These are phyloP conservation scores for Fusarium liriodendri DNA, from an alignment of 2,329 filamentous ascomycete genomes.

Conservation along the genomic window DNA sequence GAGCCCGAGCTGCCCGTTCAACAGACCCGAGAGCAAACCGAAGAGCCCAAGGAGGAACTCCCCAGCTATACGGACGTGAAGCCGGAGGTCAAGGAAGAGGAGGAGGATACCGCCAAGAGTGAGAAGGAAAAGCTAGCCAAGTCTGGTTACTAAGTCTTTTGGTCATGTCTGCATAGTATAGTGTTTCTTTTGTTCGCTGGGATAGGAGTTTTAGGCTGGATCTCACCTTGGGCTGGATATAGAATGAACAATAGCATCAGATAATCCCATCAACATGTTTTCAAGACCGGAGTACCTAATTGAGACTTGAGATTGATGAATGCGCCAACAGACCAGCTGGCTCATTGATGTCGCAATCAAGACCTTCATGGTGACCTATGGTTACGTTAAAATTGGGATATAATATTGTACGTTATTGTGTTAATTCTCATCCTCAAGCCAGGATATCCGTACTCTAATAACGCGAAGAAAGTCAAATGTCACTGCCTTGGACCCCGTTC, in stretches of 20 bases:
- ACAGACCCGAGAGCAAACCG: neutral
- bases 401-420: no score
- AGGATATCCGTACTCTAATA: no score
- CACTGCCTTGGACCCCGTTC: no score
- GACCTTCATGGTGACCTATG: neutral
- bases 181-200: neutral
- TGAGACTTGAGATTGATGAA: neutral
- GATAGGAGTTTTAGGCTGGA: neutral
- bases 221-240: neutral
- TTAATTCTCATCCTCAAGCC: no score
- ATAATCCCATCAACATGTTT: neutral
- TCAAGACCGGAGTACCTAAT: neutral
- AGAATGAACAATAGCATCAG: neutral
- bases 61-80: slow-evolving; percentile 27
- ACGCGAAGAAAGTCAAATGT: no score
- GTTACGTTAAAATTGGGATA: no score
- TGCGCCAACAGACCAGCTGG: accelerated
- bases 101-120: slow-evolving; percentile 20
- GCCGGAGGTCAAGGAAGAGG: slow-evolving; percentile 19
- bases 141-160: slow-evolving; percentile 27
- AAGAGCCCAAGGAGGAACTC: slow-evolving; percentile 33
- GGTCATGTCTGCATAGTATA: neutral
- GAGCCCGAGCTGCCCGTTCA: neutral
- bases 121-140: slow-evolving; percentile 45
- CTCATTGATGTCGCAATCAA: neutral